Evolutionary conservation across 2,329 filamentous ascomycete species (phyloP).

Genomic region (Neonectria neomacrospora): DNA sequence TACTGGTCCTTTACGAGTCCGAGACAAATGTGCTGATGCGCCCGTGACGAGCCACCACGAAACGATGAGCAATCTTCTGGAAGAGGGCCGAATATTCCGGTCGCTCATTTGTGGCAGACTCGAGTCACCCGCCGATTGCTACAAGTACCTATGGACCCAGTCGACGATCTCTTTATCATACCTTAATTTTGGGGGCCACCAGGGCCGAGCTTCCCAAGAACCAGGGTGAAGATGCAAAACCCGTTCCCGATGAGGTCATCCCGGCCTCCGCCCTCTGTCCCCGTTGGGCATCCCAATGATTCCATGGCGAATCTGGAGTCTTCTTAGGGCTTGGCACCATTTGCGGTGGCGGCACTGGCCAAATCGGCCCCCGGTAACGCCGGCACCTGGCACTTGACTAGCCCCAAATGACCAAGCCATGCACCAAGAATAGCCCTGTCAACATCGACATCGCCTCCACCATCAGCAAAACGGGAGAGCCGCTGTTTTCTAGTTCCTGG

Average conservation of each 20-base stretch:
- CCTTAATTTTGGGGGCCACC: slow-evolving; percentile 7
- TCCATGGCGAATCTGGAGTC: slow-evolving; percentile 31
- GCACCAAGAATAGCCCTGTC: slow-evolving; percentile 43
- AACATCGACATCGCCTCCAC: slow-evolving; percentile 31
- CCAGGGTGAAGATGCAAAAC: slow-evolving; percentile 18
- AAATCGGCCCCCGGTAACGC: slow-evolving; percentile 34
- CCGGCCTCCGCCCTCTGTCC: background rate
- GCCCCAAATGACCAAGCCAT: slow-evolving; percentile 30
- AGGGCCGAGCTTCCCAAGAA: slow-evolving; percentile 18
- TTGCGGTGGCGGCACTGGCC: slow-evolving; percentile 31
- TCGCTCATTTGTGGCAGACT: background rate
- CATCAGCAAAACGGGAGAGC: slow-evolving; percentile 16
- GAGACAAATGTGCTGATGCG: slow-evolving; percentile 1
- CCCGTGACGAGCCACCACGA: slow-evolving; percentile 4
- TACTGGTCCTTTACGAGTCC: slow-evolving; percentile 12
- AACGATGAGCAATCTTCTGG: background rate
- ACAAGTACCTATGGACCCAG: background rate
- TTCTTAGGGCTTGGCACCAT: slow-evolving; percentile 28
- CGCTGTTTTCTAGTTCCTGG: slow-evolving; percentile 24
- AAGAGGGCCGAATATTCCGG: slow-evolving; percentile 13
- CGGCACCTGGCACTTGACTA: slow-evolving; percentile 37
- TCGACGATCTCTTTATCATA: slow-evolving; percentile 4
- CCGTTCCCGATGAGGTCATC: slow-evolving; percentile 38
- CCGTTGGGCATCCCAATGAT: slow-evolving; percentile 22
- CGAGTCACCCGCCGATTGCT: slow-evolving; percentile 14